These are phyloP conservation scores for Phalaenopsis hybrid DNA, from an alignment of 116 monocot species.

Conservation along the genomic window DNA sequence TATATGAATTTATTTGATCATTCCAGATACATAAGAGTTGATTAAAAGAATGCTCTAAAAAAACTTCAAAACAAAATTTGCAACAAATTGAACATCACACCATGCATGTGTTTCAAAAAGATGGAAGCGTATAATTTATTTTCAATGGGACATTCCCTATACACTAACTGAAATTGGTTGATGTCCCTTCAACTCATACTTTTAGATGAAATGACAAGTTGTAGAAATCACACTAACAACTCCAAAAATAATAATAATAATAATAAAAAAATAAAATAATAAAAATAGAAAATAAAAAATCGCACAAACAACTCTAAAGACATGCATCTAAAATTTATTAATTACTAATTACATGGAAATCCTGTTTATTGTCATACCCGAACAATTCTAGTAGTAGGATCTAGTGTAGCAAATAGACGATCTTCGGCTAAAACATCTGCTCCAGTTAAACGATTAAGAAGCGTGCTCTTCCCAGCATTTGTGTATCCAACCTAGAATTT, in stretches of 20 bases:
- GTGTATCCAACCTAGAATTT: slow-evolving; percentile 83
- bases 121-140: background rate
- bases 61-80: background rate
- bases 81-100: background rate
- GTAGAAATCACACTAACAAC: background rate
- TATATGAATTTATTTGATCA: background rate
- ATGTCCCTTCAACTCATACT: background rate
- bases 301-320: background rate
- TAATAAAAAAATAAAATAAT: too few species aligned
- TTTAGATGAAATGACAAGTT: background rate
- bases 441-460: slow-evolving; percentile 88
- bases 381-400: slow-evolving; percentile 97
- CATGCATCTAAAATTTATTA: background rate
- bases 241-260: too few species aligned
- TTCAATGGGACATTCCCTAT: background rate
- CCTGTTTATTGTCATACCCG: slow-evolving; percentile 29
- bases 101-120: background rate
- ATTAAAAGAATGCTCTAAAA: background rate
- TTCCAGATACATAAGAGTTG: background rate
- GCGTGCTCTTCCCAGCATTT: slow-evolving; percentile 98
- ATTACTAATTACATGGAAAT: background rate
- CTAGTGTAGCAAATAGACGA: slow-evolving; percentile 90
- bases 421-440: slow-evolving; percentile 94
- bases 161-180: background rate
- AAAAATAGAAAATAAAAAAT: background rate